A percentile compares a stretch with the other conserved stretches of the same genome.
Conservation (phyloP, 768 basidiomycete species). For the Russula virescens region DNA sequence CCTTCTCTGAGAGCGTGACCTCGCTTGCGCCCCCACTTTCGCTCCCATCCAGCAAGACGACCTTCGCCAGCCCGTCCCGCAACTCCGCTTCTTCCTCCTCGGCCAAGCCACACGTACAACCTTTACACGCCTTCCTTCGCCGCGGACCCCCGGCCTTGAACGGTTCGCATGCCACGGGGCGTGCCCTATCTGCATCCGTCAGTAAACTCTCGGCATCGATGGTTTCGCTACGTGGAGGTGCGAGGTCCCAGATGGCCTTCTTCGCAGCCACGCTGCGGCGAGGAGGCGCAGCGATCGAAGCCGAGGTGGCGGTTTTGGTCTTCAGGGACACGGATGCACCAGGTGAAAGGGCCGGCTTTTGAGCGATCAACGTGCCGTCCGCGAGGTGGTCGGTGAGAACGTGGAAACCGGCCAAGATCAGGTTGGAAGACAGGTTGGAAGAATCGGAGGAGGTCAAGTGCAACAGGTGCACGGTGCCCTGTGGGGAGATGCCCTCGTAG, state of each 20-base stretch:
- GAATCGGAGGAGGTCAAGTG: constrained; percentile 42
- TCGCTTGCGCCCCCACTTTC: constrained; percentile 55
- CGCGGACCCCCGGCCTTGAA: constrained; percentile 45
- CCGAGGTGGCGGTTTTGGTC: constrained; percentile 18
- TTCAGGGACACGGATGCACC: constrained; percentile 42
- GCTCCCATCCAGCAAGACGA: constrained; percentile 64
- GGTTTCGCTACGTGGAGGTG: constrained; percentile 57
- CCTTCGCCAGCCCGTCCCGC: constrained; percentile 40
- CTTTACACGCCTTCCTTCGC: constrained; percentile 91
- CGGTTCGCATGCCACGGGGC: constrained; percentile 77
- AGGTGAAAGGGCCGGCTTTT: constrained; percentile 54
- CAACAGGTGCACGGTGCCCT: constrained; percentile 64
- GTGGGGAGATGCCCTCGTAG: constrained; percentile 51
- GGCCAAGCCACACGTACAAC: constrained; percentile 92
- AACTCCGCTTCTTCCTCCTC: constrained; percentile 87
- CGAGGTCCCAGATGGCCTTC: constrained; percentile 85
- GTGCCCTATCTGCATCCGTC: constrained; percentile 73
- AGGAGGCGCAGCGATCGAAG: constrained; percentile 32
- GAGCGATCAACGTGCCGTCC: constrained; percentile 51
- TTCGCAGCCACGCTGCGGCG: constrained; percentile 67
- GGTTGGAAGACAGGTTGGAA: constrained; percentile 46
- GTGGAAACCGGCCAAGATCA: constrained; percentile 62
- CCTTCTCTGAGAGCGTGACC: constrained; percentile 55
- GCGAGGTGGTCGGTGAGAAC: constrained; percentile 41
- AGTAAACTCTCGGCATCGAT: constrained; percentile 83